These are phyloP conservation scores for Punica granatum DNA, from an alignment of 345 rosid genomes.

Conservation along the genomic window DNA sequence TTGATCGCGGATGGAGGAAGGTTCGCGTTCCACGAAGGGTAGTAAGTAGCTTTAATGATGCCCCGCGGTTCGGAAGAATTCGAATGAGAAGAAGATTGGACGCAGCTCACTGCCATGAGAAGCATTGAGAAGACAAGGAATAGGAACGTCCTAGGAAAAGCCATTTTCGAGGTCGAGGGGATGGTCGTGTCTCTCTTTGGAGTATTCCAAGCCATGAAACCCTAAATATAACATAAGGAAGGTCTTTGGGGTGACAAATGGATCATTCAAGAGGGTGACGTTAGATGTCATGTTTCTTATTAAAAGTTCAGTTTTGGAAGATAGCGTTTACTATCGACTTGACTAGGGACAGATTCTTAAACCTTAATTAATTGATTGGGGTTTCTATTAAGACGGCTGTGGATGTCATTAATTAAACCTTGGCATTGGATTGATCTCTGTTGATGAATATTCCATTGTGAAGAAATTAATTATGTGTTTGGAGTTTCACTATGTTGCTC, in stretches of 20 bases:
- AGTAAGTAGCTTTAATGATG: conserved; percentile 40
- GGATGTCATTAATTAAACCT: background rate
- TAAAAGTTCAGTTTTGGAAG: background rate
- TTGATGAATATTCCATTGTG: background rate
- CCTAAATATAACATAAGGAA: background rate
- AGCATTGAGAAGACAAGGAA: background rate
- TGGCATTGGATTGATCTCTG: background rate
- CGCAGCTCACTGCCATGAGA: background rate
- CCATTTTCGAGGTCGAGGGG: background rate
- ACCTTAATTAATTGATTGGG: background rate
- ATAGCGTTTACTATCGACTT: background rate
- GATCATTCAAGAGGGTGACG: no score
- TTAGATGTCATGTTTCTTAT: background rate
- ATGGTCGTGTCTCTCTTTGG: background rate
- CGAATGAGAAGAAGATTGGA: background rate
- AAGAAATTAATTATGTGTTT: background rate
- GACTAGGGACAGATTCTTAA: background rate
- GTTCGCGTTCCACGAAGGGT: conserved; percentile 29
- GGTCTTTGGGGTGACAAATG: background rate
- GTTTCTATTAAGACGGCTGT: background rate
- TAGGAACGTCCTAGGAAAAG: background rate
- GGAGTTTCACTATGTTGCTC: background rate
- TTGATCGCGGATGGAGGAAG: conserved; percentile 41
- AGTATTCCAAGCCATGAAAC: background rate
- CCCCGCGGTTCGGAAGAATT: conserved; percentile 14